A percentile compares a stretch with the other conserved stretches of the same genome.
Conservation (phyloP, 164 flowering plant genomes). For the Aristolochia contorta region DNA sequence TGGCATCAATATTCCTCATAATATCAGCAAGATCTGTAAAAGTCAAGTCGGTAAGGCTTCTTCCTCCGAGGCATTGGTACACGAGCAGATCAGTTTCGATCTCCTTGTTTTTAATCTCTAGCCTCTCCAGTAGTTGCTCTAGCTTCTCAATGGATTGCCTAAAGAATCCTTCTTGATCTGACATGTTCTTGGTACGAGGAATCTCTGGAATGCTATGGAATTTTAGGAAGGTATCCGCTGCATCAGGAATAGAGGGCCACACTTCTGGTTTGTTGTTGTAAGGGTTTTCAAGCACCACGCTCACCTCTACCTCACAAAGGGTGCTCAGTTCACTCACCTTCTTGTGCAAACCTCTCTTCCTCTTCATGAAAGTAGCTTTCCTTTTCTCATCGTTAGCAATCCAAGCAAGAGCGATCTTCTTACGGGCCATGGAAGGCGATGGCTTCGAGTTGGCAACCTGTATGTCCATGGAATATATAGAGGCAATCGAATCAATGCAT, state of each 20-base stretch:
- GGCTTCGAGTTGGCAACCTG: too few relatives aligned
- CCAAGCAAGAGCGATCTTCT: constrained; percentile 56
- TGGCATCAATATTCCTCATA: constrained; percentile 34
- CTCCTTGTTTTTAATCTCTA: constrained; percentile 39
- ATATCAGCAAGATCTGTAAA: constrained; percentile 36
- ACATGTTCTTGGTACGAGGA: constrained; percentile 69
- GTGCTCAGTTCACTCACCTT: constrained; percentile 57
- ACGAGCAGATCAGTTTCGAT: constrained; percentile 30
- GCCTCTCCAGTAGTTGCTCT: constrained; percentile 37
- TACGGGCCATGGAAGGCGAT: constrained; percentile 26
- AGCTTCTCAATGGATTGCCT: constrained; percentile 34
- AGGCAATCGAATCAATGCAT: too few relatives aligned
- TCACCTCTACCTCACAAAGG: constrained; percentile 30
- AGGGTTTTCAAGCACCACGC: constrained; percentile 10
- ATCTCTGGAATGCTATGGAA: constrained; percentile 50
- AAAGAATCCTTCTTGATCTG: constrained; percentile 51
- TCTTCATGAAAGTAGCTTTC: constrained; percentile 55
- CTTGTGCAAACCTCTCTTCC: constrained; percentile 55
- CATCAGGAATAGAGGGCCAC: constrained; percentile 42
- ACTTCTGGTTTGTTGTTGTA: constrained; percentile 41
- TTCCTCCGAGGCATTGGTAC: constrained; percentile 31
- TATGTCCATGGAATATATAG: too few relatives aligned
- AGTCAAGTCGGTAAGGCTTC: constrained; percentile 13
- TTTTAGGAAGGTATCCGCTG: constrained; percentile 24
- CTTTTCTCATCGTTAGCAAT: constrained; percentile 44